Evolutionary conservation across 2,329 filamentous ascomycete species (phyloP), one percentile per base, ranked within the genome.

Genomic region (Hypoxylon rubiginosum): DNA sequence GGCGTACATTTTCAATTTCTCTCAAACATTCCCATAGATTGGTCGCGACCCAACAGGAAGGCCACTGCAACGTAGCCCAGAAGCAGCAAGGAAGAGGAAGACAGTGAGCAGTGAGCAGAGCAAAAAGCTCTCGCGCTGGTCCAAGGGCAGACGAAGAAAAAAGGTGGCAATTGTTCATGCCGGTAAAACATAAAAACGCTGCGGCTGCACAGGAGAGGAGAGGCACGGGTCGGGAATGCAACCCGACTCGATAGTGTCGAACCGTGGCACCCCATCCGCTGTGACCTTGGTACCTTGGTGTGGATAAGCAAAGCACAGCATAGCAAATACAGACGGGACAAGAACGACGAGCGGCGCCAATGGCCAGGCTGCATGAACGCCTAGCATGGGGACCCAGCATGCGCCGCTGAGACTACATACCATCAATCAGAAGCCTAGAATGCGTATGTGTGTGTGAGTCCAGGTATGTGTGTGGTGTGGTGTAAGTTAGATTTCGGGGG

Each of bases 281-380:
- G 67, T 57, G 64, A 64, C 67, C 64, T 61, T 64, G 58, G 24
- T 61, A 64, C 67, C 64, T 61, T 64, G 58, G 45, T 21, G 64
- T 67, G 67, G 67, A 62, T 67, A 64, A 67, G 67, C 67, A 64
- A 24, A 24, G 54, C 64, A 67, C 60, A 66, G 61, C 64, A 64
- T 67, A 66, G 66, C 62, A 61, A 66, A 61, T 66, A 62, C 62
- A 58, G 45, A 57, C 54, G 61, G 41, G 56, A 68, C 60, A 68
- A 64, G 66, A 70, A 66, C 61, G 64, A 68, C 64, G 21, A 65
- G 53, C 54, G 64, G 51, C 39, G 62, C 65, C 67, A 68, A 70
- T 71, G 62, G 66, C 71, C 68, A 70, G 66, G 72, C 71, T 74
- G 73, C 73, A 75, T 75, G 73, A 75, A 75, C 73, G 70, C 69